Evolutionary conservation across 1,284 basidiomycete genomes (phyloP), one percentile per base, ranked within the genome.

Genomic region (Omphalotus olearius): DNA sequence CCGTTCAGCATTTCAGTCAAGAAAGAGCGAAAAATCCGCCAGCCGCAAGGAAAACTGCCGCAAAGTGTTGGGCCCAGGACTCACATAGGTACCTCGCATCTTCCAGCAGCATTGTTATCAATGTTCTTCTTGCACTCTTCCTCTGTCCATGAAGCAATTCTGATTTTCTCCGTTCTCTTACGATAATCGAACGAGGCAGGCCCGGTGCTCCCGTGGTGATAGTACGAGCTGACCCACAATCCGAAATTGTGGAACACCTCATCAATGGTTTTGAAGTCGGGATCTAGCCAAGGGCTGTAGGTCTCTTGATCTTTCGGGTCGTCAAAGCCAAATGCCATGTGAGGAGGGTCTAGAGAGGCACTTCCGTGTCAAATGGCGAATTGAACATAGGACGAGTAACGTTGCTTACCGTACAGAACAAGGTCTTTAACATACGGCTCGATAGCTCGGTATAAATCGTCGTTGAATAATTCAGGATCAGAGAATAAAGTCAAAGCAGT

Each of bases 361-460:
- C 23, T 14, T 9, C 7, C 13, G 35, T 14, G 36, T 46, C 4
- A 18, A 20, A 25, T 20, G 13, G 36, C 23, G 35, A n/a, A 18
- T 14, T 17, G 17, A 17, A 1, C 1, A 14, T 9, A 6, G 36
- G 9, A 9, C 6, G 18, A 38, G 14, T 26, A 30, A 26, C 20
- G 18, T n/a, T 9, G 20, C 60, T 9, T 44, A 67, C 67, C 70
- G 44, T 69, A 67, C 0, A 71, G 39, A 23, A 71, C 59, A 2
- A 70, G 33, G 33, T 59, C 54, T 18, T 55, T 62, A 7, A 70
- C 18, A 47, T 70, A 68, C 0, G 51, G 52, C 48, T 61, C 58
- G 2, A 71, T 44, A 1, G 58, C 14, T 2, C 54, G 45, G 40
- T 67, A 62, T 6, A 57, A 14, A 14, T 58, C 60, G 16, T 35